Percentiles rank a stretch among this genome's conserved stretches.
Conservation (phyloP, 1,284 basidiomycete species). For the Schizophyllum commune region DNA sequence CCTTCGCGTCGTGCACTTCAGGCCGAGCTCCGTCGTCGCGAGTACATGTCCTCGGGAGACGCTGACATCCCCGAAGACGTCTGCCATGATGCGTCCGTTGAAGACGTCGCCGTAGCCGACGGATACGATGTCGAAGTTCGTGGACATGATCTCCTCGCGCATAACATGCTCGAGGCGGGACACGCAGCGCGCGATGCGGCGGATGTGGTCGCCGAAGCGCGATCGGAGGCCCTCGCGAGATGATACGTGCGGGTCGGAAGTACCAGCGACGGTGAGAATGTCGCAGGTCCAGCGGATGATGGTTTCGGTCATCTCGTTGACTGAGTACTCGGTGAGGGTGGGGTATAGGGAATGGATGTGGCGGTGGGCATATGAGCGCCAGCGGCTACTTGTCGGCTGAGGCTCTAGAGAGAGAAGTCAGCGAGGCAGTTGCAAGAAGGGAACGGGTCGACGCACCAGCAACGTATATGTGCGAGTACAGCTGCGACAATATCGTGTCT, state of each 20-base stretch:
- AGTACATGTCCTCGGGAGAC: slow-evolving; percentile 42
- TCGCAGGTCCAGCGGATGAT: slow-evolving; percentile 64
- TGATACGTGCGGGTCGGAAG: slow-evolving; percentile 26
- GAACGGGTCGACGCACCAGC: slow-evolving; percentile 33
- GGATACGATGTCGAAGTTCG: slow-evolving; percentile 59
- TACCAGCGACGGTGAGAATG: slow-evolving; percentile 54
- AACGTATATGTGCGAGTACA: slow-evolving; percentile 58
- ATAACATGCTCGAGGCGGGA: slow-evolving; percentile 51
- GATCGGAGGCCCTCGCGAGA: slow-evolving; percentile 37
- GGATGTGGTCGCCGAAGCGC: slow-evolving; percentile 50
- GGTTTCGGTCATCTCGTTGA: slow-evolving; percentile 59
- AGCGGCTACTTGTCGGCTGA: slow-evolving; percentile 67
- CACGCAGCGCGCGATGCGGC: slow-evolving; percentile 53
- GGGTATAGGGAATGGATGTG: slow-evolving; percentile 63
- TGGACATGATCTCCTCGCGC: slow-evolving; percentile 64
- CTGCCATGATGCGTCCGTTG: slow-evolving; percentile 48
- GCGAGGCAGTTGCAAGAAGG: slow-evolving; percentile 8
- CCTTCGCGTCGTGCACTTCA: slow-evolving; percentile 49
- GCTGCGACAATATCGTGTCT: slow-evolving; percentile 55
- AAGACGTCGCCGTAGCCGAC: slow-evolving; percentile 45
- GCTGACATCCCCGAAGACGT: slow-evolving; percentile 60
- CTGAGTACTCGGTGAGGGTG: slow-evolving; percentile 52
- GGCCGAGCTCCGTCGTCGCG: slow-evolving; percentile 62
- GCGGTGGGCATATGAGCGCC: slow-evolving; percentile 62
- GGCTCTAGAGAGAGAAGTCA: slow-evolving; percentile 37